phyloP scores from a whole-genome alignment of 2,329 filamentous ascomycete species.

The Apiospora aurea region DNA sequence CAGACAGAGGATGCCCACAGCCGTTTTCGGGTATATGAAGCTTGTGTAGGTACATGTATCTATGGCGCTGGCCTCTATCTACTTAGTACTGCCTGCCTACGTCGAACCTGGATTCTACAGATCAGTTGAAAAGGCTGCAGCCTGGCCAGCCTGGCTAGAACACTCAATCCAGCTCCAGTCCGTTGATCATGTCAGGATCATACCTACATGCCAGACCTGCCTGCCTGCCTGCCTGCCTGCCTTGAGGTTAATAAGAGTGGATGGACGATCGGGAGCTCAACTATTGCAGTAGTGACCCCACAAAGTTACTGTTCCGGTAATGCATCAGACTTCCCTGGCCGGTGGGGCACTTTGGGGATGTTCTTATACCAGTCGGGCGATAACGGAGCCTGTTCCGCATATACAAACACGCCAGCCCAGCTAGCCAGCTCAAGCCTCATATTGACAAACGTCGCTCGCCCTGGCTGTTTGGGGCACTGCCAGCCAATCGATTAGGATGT shows the following conservation, averaged over 20 bases:
- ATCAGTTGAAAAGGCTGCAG: neutral
- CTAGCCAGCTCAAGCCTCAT: constrained; percentile 13
- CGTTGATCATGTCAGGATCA: neutral
- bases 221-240: neutral
- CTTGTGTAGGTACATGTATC: neutral
- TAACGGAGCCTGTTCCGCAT: constrained; percentile 21
- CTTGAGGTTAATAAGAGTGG: neutral
- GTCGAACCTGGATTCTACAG: too few species aligned
- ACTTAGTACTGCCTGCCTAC: too few species aligned
- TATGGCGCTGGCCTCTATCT: neutral
- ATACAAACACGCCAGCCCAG: constrained; percentile 13
- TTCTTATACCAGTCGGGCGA: constrained; percentile 26
- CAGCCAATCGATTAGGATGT: neutral
- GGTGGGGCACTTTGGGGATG: neutral
- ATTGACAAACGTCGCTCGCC: constrained; percentile 13
- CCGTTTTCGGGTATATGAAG: neutral
- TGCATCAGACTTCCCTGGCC: constrained; percentile 12
- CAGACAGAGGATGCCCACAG: neutral
- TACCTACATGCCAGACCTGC: neutral
- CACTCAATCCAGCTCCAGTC: neutral
- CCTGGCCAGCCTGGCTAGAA: neutral
- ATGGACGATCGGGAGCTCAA: constrained; percentile 12
- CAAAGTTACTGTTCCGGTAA: constrained; percentile 20
- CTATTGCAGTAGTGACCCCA: constrained; percentile 13
- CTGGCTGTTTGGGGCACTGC: neutral